Conservation (phyloP, 768 basidiomycete genomes). For the Collybia nuda region DNA sequence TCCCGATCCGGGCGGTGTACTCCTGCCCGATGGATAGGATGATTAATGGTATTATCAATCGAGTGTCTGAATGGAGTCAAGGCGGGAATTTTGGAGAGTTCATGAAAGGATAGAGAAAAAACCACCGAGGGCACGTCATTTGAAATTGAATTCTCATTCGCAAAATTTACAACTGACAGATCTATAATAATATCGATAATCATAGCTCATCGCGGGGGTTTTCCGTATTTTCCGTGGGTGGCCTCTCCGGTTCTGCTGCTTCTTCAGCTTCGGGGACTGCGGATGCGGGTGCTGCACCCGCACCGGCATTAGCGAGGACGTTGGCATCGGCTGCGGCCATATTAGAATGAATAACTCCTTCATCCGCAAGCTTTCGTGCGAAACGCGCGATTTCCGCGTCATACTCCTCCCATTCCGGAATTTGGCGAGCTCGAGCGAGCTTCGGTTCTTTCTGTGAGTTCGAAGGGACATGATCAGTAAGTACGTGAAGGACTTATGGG, state of each 20-base stretch:
- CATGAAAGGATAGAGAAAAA: not conserved
- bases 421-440: conserved; percentile 86
- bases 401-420: conserved; percentile 97
- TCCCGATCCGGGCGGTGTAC: not conserved
- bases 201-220: not conserved
- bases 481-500: not conserved
- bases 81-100: not conserved
- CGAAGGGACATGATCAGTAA: conserved; percentile 2
- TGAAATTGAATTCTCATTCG: no score
- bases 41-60: no score
- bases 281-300: not conserved
- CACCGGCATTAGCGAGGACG: conserved; percentile 54
- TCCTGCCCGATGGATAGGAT: no score
- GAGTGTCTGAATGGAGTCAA: no score
- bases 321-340: conserved; percentile 70
- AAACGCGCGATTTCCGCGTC: conserved; percentile 89
- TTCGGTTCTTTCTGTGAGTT: conserved; percentile 92
- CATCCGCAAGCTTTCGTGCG: conserved; percentile 66
- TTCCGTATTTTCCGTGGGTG: not conserved
- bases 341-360: conserved; percentile 67
- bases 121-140: conserved; percentile 5
- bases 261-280: not conserved
- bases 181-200: not conserved
- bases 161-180: not conserved
- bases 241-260: not conserved